Conservation (phyloP, 2,329 filamentous ascomycete species). For the Colletotrichum sublineola region DNA sequence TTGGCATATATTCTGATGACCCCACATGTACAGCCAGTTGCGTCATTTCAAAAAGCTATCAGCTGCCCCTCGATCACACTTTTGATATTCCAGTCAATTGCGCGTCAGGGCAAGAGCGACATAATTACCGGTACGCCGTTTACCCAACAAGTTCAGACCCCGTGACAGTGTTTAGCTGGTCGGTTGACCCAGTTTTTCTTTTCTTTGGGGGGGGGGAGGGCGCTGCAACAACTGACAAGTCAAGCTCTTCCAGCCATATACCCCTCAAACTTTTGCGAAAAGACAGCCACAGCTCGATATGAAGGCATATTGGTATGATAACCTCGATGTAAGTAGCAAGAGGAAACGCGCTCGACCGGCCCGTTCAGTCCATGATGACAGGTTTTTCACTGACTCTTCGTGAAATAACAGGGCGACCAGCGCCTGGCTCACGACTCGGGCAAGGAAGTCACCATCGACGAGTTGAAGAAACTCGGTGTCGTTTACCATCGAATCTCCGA, state of each 20-base stretch:
- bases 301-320: constrained; percentile 72
- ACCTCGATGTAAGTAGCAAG: constrained; percentile 61
- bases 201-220: not conserved
- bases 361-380: not conserved
- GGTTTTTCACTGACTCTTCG: not conserved
- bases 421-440: constrained; percentile 91
- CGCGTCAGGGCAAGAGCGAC: not conserved
- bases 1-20: constrained; percentile 7
- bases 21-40: constrained; percentile 32
- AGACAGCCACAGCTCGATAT: constrained; percentile 52
- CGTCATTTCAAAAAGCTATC: constrained; percentile 32
- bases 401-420: constrained; percentile 82
- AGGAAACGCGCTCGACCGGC: constrained; percentile 3
- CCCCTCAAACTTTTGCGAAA: not conserved
- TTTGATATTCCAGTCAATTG: not conserved
- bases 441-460: constrained; percentile 71
- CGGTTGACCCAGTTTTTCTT: not conserved
- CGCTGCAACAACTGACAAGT: not conserved
- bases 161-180: not conserved
- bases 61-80: not conserved
- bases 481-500: constrained; percentile 78
- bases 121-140: not conserved
- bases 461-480: constrained; percentile 83
- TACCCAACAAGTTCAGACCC: not conserved
- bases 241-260: not conserved